Conservation (phyloP, 495 filamentous ascomycete genomes). For the Xylaria telfairii region DNA sequence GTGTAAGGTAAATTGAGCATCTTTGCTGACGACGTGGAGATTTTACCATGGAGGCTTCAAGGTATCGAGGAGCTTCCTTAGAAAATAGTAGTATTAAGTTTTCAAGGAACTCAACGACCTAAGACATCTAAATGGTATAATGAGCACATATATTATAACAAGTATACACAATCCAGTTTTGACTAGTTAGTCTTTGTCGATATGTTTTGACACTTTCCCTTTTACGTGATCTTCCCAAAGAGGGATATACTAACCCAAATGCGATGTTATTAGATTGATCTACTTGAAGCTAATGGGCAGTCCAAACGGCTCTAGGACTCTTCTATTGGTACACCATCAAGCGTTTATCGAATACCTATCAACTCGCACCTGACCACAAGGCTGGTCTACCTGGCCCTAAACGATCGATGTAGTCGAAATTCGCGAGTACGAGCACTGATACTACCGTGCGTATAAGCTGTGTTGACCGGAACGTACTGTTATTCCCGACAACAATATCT, state of each 20-base stretch:
- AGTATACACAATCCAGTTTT: background rate
- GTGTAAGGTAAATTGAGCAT: background rate
- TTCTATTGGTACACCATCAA: too few species aligned
- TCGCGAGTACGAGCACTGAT: too few species aligned
- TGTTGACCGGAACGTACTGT: too few species aligned
- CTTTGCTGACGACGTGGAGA: background rate
- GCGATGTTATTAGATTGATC: background rate
- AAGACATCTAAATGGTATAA: background rate
- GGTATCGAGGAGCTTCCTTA: background rate
- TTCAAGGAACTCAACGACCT: background rate
- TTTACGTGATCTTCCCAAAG: background rate
- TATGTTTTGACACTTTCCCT: background rate
- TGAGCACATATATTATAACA: background rate
- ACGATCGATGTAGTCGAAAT: too few species aligned
- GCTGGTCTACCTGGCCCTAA: too few species aligned
- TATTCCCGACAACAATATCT: too few species aligned
- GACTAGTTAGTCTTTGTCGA: background rate
- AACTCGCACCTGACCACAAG: too few species aligned
- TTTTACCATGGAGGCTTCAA: background rate
- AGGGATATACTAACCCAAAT: too few species aligned
- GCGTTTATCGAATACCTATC: too few species aligned
- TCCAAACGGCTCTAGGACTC: too few species aligned
- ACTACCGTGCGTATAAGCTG: too few species aligned
- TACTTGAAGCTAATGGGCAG: background rate
- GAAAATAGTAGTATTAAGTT: background rate